These are phyloP conservation scores for Aspergillus cavernicola DNA, from an alignment of 495 filamentous ascomycete species.

Conservation along the genomic window DNA sequence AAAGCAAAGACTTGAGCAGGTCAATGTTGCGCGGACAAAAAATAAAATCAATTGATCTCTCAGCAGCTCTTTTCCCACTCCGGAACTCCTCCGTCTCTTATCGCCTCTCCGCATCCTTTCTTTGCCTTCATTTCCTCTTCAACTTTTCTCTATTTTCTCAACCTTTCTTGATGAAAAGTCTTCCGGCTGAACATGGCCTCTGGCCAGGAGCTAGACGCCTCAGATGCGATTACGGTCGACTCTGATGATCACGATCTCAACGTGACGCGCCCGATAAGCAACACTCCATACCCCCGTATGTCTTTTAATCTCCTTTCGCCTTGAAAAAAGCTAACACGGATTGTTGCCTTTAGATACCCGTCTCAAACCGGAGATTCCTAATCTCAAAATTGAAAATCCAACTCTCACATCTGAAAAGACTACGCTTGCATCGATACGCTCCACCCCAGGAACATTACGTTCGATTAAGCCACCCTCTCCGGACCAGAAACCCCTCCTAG, in stretches of 20 bases:
- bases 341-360: not conserved
- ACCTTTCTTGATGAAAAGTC: not conserved
- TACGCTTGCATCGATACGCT: not conserved
- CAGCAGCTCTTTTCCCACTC: conserved; percentile 20
- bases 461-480: conserved; percentile 12
- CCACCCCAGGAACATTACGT: not conserved
- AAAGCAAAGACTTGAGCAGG: conserved; percentile 5
- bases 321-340: not conserved
- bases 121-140: not conserved
- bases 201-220: conserved; percentile 16
- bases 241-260: conserved; percentile 43
- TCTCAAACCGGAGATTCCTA: not conserved
- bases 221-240: conserved; percentile 28
- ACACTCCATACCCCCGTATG: conserved; percentile 14
- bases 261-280: conserved; percentile 20
- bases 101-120: conserved; percentile 11
- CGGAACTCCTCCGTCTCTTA: conserved; percentile 12
- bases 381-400: not conserved
- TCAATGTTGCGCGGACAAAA: conserved; percentile 15
- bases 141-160: not conserved
- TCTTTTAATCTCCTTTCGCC: not conserved
- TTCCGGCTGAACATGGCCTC: conserved; percentile 15
- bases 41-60: conserved; percentile 6
- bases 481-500: conserved; percentile 15
- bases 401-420: not conserved